phyloP scores from a whole-genome alignment of 306 rosid genomes.

The Cucumis cinereus region DNA sequence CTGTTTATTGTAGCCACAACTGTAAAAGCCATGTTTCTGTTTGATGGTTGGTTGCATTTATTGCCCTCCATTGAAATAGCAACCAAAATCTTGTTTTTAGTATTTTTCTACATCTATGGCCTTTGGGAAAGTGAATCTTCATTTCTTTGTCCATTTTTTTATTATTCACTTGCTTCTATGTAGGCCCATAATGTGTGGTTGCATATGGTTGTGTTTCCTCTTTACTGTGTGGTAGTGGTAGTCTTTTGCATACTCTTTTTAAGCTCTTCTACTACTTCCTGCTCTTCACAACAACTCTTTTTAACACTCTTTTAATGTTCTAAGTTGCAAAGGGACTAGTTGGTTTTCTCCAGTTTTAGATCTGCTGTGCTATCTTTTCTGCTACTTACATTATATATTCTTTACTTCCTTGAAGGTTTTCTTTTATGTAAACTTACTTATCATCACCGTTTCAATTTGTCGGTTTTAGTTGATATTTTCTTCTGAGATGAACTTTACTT shows the following conservation, averaged over 20 bases:
- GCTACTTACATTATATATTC: not conserved
- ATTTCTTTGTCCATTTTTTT: constrained; percentile 31
- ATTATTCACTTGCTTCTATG: constrained; percentile 33
- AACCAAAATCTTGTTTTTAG: not conserved
- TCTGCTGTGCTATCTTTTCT: not conserved
- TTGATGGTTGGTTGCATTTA: constrained; percentile 9
- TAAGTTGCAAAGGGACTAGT: not conserved
- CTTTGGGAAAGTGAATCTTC: constrained; percentile 10
- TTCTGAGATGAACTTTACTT: not conserved
- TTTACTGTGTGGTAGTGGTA: constrained; percentile 24
- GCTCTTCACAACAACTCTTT: not conserved
- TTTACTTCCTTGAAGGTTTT: not conserved
- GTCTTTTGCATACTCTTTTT: not conserved
- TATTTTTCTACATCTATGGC: constrained; percentile 1
- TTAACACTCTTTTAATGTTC: not conserved
- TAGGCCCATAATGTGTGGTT: constrained; percentile 50
- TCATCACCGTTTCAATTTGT: not conserved
- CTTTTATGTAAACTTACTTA: not conserved
- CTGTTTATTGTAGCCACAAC: constrained; percentile 1
- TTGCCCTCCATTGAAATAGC: not conserved
- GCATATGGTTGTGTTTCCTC: constrained; percentile 30
- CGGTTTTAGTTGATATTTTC: not conserved
- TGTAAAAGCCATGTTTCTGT: constrained; percentile 13
- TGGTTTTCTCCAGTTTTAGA: not conserved
- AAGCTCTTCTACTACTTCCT: not conserved